Evolutionary conservation across 352 stramenopile genomes (phyloP).

Genomic region (Detonula confervacea): DNA sequence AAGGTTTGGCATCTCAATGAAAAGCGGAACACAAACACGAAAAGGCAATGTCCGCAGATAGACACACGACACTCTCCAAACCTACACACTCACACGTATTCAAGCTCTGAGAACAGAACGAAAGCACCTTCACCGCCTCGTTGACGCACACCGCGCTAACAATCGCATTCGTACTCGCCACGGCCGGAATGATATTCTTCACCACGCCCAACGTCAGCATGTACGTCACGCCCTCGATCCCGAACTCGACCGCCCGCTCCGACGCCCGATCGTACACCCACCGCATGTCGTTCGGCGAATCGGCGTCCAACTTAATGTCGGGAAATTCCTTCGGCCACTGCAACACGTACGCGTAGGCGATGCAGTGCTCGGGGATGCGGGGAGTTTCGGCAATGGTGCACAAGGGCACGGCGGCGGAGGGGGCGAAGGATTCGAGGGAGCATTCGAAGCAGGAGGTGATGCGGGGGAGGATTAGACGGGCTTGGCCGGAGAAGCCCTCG

Average conservation of each 20-base stretch:
- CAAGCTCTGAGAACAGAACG: constrained; percentile 94
- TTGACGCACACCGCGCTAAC: constrained; percentile 95
- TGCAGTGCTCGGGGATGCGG: constrained; percentile 95
- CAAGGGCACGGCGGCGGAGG: constrained; percentile 94
- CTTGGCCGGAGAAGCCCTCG: constrained; percentile 96
- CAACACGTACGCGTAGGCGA: constrained; percentile 96
- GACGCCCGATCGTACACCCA: constrained; percentile 94
- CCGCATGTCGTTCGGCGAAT: constrained; percentile 96
- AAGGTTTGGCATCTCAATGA: not conserved
- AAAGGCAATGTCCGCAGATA: too few relatives aligned
- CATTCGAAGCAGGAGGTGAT: constrained; percentile 99
- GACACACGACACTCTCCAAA: too few relatives aligned
- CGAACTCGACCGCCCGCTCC: constrained; percentile 91
- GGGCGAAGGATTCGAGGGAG: constrained; percentile 95
- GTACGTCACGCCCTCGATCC: constrained; percentile 96
- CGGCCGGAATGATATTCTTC: constrained; percentile 98
- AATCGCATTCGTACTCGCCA: constrained; percentile 96
- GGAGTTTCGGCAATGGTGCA: constrained; percentile 98
- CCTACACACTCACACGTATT: constrained; percentile 90
- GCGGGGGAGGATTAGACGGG: constrained; percentile 95
- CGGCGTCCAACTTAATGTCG: constrained; percentile 95
- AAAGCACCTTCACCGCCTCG: constrained; percentile 96
- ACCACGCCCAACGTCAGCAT: constrained; percentile 96
- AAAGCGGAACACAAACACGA: too few relatives aligned
- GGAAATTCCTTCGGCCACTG: constrained; percentile 94